These are phyloP conservation scores for Amanita rubescens DNA, from an alignment of 768 basidiomycete genomes.

Conservation along the genomic window DNA sequence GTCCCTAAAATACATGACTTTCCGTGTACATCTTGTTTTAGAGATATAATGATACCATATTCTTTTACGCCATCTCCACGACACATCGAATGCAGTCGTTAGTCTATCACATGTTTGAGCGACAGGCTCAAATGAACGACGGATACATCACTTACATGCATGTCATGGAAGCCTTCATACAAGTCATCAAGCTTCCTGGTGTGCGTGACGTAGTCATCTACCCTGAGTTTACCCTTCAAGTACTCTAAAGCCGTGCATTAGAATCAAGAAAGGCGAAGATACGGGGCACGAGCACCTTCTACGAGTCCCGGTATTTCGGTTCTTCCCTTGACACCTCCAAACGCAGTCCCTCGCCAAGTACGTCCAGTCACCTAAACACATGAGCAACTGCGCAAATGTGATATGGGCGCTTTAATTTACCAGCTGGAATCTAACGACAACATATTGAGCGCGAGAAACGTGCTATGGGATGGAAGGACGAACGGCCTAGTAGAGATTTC, in stretches of 20 bases:
- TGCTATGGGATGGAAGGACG: slow-evolving; percentile 21
- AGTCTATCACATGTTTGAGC: neutral
- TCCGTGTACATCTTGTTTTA: neutral
- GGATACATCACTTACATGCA: slow-evolving; percentile 68
- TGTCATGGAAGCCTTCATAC: slow-evolving; percentile 87
- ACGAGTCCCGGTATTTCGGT: slow-evolving; percentile 93
- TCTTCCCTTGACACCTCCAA: slow-evolving; percentile 97
- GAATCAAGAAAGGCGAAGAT: neutral
- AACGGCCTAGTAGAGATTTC: slow-evolving; percentile 89
- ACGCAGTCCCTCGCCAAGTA: slow-evolving; percentile 91
- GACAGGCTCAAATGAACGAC: neutral
- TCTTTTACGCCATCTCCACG: slow-evolving; percentile 69
- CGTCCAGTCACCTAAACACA: slow-evolving; percentile 70
- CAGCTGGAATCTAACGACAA: slow-evolving; percentile 41
- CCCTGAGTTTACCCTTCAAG: slow-evolving; percentile 70
- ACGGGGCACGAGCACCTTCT: slow-evolving; percentile 46
- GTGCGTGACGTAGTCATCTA: slow-evolving; percentile 97
- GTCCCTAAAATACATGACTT: neutral
- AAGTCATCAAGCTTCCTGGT: slow-evolving; percentile 64
- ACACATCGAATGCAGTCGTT: slow-evolving; percentile 95
- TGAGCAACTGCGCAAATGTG: slow-evolving; percentile 19
- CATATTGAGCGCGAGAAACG: slow-evolving; percentile 2
- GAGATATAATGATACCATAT: slow-evolving; percentile 2
- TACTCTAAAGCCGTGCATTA: slow-evolving; percentile 48
- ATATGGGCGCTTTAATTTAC: slow-evolving; percentile 21